Evolutionary conservation across 345 rosid species (phyloP), one percentile per base, ranked within the genome.

Genomic region (Draba incana): DNA sequence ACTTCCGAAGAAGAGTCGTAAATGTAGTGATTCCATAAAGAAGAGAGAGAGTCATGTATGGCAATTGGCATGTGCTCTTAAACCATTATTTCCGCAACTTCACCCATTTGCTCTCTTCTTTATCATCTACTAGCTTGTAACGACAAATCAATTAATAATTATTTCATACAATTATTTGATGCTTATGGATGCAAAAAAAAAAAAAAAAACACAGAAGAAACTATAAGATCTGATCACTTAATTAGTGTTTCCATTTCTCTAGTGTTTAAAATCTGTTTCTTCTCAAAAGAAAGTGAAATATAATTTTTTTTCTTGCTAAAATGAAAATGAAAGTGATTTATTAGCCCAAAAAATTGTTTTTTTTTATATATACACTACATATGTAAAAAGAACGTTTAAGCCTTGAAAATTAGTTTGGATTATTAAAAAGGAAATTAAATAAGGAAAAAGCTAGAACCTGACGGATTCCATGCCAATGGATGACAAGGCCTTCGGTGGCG

Each of bases 381-480:
- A 2, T 27, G n/a, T n/a, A 60, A 14, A 60, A 14, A 8, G 7
- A 33, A 44, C 13, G 24, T 44, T 43, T 14, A 43, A 44, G 3
- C 14, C 39, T 43, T 20, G 20, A 20, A 20, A 1, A 20, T 20
- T 20, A 20, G 20, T n/a, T 7, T 8, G 8, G 10, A 8, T 25
- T 30, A 23, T 35, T 15, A 23, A 3, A 14, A 24, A 2, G 1
- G 37, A 33, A 33, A 20, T 20, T 20, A 20, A 20, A 33, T 8
- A 33, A 6, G 10, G 6, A 54, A 33, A 9, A 42, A 14, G 6
- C 43, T 1, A 13, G 39, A 71, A 71, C 75, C 90, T 92, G 98
- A 81, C 97, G 79, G 64, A 90, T 92, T 25, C 95, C 98, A 77
- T 92, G 98, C 98, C 98, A 92, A 73, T 92, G 97, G 41, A 92